Evolutionary conservation across 768 basidiomycete genomes (phyloP), one percentile per base, ranked within the genome.

Genomic region (Suillus variegatus): DNA sequence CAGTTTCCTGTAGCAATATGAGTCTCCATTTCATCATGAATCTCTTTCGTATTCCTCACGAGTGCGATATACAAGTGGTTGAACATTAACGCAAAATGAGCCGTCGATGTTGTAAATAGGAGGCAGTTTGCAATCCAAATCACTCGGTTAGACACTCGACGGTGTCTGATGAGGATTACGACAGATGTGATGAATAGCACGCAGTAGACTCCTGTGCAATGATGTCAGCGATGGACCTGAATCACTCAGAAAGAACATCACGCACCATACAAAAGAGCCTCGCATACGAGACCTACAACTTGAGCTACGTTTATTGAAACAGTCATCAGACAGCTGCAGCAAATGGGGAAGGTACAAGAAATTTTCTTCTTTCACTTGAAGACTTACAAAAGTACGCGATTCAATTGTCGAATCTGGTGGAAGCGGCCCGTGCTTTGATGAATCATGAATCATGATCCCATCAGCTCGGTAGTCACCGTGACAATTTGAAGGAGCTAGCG

Each of bases 231-330:
- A 43, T 41, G 16, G 8, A 46, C 38, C 54, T 28, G 40, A 16
- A 32, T 51, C 28, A 6, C 49, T 6, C n/a, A 25, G 25, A 46
- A 40, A 40, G 12, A 18, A 32, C 43, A 22, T 36, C 13, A 43
- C 69, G 38, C 44, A 76, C 75, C 75, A 60, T 71, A 76, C 6
- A 74, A 52, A 32, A 73, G 54, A 4, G 71, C 69, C 57, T 76
- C 75, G 55, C 67, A 71, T 40, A 52, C 71, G 47, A 76, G 72
- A 38, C 75, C 75, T 20, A 60, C 58, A 43, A 25, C 58, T 28
- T 43, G 58, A 43, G 40, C 13, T 12, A 28, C 16, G 18, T 41
- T 41, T 41, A 58, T 60, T 20, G 58, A 60, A 25, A 60, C 58
- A 41, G 18, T 2, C 58, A 60, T 60, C 10, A 32, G 32, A 32